phyloP scores from a whole-genome alignment of 345 rosid genomes.

The Viola odorata region DNA sequence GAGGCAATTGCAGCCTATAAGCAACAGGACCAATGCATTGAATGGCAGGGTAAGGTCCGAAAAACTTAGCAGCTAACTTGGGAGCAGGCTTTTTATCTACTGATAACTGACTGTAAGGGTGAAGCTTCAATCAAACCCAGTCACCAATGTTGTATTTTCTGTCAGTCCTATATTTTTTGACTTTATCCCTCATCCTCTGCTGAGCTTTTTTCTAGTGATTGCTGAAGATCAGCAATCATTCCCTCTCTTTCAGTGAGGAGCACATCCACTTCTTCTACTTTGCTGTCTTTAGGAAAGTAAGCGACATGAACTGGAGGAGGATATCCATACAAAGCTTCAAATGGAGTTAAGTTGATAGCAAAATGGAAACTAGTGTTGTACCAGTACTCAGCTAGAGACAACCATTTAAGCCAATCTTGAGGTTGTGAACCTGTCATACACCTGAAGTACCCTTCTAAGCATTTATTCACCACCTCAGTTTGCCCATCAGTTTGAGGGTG shows the following conservation, averaged over 20 bases:
- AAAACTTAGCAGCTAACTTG: no score
- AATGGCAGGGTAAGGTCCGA: no score
- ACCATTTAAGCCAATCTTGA: not conserved
- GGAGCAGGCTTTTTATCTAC: no score
- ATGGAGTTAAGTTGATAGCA: not conserved
- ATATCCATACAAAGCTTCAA: not conserved
- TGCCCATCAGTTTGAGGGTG: not conserved
- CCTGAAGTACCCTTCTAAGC: not conserved
- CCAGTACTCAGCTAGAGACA: not conserved
- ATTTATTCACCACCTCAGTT: not conserved
- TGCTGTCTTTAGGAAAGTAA: rapidly evolving
- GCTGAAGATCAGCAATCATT: not conserved
- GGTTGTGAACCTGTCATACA: not conserved
- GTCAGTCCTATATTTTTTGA: not conserved
- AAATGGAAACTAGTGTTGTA: not conserved
- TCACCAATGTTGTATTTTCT: not conserved
- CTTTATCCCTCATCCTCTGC: not conserved
- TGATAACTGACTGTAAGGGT: no score
- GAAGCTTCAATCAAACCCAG: no score
- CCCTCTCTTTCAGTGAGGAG: not conserved
- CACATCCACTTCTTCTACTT: not conserved
- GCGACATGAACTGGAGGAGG: not conserved
- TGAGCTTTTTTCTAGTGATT: not conserved
- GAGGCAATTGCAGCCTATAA: no score
- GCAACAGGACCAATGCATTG: no score